These are phyloP conservation scores for Mycena amicta DNA, from an alignment of 768 basidiomycete species.

Conservation along the genomic window DNA sequence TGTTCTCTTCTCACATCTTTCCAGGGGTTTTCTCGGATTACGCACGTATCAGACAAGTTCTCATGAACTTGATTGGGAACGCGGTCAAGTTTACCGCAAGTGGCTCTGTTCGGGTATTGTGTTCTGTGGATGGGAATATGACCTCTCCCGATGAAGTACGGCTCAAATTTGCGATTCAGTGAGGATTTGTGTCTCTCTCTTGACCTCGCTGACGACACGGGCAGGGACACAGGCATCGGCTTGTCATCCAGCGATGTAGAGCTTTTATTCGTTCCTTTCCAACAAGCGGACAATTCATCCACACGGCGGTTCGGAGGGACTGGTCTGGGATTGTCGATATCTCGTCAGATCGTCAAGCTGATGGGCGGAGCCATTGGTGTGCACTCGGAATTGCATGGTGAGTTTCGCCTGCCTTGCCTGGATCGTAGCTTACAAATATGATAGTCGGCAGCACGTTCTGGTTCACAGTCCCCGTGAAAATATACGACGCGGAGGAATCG, in stretches of 20 bases:
- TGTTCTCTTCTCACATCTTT: slow-evolving; percentile 4
- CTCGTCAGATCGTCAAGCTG: slow-evolving; percentile 72
- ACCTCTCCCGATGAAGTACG: slow-evolving; percentile 45
- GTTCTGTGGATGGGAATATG: slow-evolving; percentile 50
- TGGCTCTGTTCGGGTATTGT: slow-evolving; percentile 65
- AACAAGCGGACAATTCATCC: slow-evolving; percentile 79
- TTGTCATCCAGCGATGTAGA: slow-evolving; percentile 67
- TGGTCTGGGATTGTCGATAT: slow-evolving; percentile 76
- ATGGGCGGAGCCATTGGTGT: slow-evolving; percentile 77
- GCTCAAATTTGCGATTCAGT: slow-evolving; percentile 72
- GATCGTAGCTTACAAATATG: background rate
- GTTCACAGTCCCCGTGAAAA: slow-evolving; percentile 72
- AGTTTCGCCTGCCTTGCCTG: background rate
- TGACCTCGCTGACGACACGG: slow-evolving; percentile 5
- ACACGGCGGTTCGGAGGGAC: slow-evolving; percentile 78
- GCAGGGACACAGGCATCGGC: slow-evolving; percentile 74
- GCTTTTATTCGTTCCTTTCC: slow-evolving; percentile 72
- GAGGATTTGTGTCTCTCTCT: slow-evolving; percentile 4
- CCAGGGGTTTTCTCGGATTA: slow-evolving; percentile 74
- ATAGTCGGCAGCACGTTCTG: slow-evolving; percentile 66
- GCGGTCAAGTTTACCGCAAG: slow-evolving; percentile 72
- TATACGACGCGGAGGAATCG: slow-evolving; percentile 58
- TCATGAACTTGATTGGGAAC: slow-evolving; percentile 80
- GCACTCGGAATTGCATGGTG: slow-evolving; percentile 55
- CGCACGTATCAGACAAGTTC: slow-evolving; percentile 73